Evolutionary conservation across 176 grass and related monocot genomes (phyloP).

Genomic region (Zea luxurians): DNA sequence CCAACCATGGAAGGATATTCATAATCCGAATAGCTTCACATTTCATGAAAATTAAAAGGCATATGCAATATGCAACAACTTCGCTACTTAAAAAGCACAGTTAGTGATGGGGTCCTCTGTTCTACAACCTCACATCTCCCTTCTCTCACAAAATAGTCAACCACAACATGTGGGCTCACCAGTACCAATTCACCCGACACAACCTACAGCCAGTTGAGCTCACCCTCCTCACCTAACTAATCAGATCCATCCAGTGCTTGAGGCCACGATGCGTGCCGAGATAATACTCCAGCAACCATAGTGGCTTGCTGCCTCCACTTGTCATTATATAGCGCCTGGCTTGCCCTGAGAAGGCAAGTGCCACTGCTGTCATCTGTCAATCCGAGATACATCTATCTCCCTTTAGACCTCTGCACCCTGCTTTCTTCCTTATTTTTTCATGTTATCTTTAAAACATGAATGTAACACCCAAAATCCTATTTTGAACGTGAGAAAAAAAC

Average conservation of each 20-base stretch:
- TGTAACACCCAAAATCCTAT: too few species aligned
- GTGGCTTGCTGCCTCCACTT: background rate
- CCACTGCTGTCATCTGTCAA: background rate
- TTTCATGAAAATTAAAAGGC: constrained; percentile 15
- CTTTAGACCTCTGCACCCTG: background rate
- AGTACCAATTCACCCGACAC: background rate
- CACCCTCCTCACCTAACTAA: background rate
- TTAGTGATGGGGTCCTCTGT: background rate
- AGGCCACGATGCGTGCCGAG: too few species aligned
- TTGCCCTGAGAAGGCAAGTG: background rate
- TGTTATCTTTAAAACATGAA: background rate
- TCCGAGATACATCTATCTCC: background rate
- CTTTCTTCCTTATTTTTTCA: background rate
- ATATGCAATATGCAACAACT: constrained; percentile 13
- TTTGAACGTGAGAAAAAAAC: too few species aligned
- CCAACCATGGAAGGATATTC: background rate
- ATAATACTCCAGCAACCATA: background rate
- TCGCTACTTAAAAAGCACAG: background rate
- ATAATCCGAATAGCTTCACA: background rate
- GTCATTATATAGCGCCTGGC: background rate
- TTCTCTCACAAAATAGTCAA: background rate
- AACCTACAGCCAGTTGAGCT: background rate
- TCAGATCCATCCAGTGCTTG: background rate
- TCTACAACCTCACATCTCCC: background rate
- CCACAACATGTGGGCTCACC: background rate